phyloP scores from a whole-genome alignment of 495 filamentous ascomycete species.

The Penicillium steckii region DNA sequence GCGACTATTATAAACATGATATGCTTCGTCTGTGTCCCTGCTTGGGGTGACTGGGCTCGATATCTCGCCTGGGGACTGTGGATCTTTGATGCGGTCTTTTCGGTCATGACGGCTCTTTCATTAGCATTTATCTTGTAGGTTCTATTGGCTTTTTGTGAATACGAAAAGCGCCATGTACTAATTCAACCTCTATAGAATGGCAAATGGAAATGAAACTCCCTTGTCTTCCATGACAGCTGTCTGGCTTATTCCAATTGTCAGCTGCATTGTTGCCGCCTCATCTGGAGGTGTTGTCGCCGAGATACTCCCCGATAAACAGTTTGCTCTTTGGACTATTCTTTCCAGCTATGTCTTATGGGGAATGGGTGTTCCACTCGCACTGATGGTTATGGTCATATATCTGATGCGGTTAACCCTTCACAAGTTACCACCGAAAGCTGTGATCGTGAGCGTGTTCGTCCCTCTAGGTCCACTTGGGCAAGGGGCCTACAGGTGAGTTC shows the following conservation, averaged over 20 bases:
- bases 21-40: conserved; percentile 52
- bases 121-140: conserved; percentile 57
- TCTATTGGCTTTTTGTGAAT: too few relatives aligned
- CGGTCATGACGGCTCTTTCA: conserved; percentile 47
- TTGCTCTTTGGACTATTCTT: conserved; percentile 57
- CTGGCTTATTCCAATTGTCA: conserved; percentile 61
- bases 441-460: conserved; percentile 61
- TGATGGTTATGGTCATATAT: conserved; percentile 58
- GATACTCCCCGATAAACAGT: conserved; percentile 47
- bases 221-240: conserved; percentile 55
- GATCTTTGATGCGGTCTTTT: conserved; percentile 56
- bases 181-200: conserved; percentile 26
- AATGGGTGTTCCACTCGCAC: conserved; percentile 53
- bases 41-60: conserved; percentile 42
- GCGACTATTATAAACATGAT: conserved; percentile 62
- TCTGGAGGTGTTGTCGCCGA: conserved; percentile 56
- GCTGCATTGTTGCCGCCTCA: conserved; percentile 56
- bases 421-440: conserved; percentile 54
- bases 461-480: conserved; percentile 61
- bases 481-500: conserved; percentile 50
- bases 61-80: conserved; percentile 54
- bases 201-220: conserved; percentile 24
- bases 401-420: conserved; percentile 58
- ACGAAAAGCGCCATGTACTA: too few relatives aligned
- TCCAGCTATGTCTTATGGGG: conserved; percentile 60